Conservation (phyloP, 306 rosid genomes). For the Phaseolus lunatus region DNA sequence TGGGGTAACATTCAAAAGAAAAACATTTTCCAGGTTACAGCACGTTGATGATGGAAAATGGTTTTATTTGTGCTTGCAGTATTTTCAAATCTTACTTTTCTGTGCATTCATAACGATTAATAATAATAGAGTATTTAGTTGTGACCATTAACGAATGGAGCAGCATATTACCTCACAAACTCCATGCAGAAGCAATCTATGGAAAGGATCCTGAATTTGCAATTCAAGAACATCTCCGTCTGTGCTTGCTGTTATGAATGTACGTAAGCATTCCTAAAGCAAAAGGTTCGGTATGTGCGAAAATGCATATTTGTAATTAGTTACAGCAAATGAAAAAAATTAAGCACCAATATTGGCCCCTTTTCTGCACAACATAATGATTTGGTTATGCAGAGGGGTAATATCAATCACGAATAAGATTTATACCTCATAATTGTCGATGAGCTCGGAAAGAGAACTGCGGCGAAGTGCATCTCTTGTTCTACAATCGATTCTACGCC, state of each 20-base stretch:
- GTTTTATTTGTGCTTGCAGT: background rate
- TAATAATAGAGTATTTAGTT: constrained; percentile 9
- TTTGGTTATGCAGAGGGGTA: background rate
- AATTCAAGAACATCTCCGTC: constrained; percentile 64
- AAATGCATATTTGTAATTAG: constrained; percentile 14
- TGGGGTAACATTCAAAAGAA: background rate
- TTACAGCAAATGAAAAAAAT: constrained; percentile 22
- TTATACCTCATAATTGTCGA: constrained; percentile 84
- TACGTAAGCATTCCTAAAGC: constrained; percentile 68
- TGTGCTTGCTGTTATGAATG: constrained; percentile 57
- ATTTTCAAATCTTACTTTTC: constrained; percentile 9
- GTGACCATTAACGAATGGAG: constrained; percentile 14
- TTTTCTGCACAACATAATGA: background rate
- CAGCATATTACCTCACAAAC: constrained; percentile 83
- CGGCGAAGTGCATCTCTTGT: constrained; percentile 96
- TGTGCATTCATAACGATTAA: constrained; percentile 14
- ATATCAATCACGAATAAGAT: background rate
- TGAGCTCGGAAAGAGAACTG: constrained; percentile 72
- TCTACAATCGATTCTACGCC: constrained; percentile 70
- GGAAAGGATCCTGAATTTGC: constrained; percentile 81
- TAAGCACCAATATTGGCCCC: constrained; percentile 22
- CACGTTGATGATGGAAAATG: background rate
- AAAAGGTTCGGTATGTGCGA: background rate
- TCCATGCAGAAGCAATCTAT: constrained; percentile 86
- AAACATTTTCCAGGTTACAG: background rate